Base-by-base conservation (phyloP, 352 stramenopile species). In the Phytopythium chamaehyphon region DNA sequence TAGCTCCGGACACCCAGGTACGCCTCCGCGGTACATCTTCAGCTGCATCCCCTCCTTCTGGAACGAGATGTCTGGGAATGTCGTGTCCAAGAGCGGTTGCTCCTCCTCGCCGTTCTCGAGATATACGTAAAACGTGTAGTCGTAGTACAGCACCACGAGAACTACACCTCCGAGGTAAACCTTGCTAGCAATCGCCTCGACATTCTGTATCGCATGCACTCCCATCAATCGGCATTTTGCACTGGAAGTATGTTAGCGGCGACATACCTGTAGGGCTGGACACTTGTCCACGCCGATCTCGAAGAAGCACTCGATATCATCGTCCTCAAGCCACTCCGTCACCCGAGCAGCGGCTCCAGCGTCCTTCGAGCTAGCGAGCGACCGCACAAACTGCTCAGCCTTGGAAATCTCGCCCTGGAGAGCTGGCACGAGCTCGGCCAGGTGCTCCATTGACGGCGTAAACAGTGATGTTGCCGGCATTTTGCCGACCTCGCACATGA, bases 121-220 rank as follows among this genome's bases (percentile, higher is more conserved):
- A 47, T 91, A 85, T 18, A 98, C 75, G 69, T 97, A 98, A 56
- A 96, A 96, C 9, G 76, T 96, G 47, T 81, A 86, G 57, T 94
- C 74, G 59, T 91, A 97, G 66, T 96, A 97, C n/a, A 98, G 83
- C 57, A 91, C 67, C 11, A 97, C 92, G 21, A 96, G 73, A 53
- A 98, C 86, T 26, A 98, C 74, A 8, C 85, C 90, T 23, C 80
- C 85, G 14, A 96, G 74, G 66, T 98, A 97, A 23, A 88, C 86
- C 69, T 98, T 98, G 59, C 80, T 96, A n/a, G 89, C 91, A 54
- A 98, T 90, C 11, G 96, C 74, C 59, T 98, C 91, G 23, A 98
- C 85, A 43, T 96, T 82, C 69, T 93, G 58, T 22, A 7, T 3
- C 22, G 5, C 10, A 39, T 16, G 9, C 8, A 2, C 6, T 26